Base-by-base conservation (phyloP, 2,329 filamentous ascomycete species). In the Botrytis sinoallii region DNA sequence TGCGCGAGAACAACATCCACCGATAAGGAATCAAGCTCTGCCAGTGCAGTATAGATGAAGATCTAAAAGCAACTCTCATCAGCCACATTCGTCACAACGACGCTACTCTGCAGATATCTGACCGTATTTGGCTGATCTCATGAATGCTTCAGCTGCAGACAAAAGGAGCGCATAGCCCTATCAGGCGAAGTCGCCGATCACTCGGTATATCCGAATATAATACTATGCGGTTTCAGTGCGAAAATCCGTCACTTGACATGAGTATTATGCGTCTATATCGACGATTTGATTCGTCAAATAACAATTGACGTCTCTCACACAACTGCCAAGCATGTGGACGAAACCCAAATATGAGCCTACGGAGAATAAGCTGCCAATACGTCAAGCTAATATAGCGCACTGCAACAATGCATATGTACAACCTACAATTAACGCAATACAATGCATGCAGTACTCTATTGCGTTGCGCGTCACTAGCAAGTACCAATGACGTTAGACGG, bases 341-440 rank as follows among this genome's bases (percentile, higher is more conserved):
- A n/a, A n/a, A 42, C 25, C 46, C 22, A 68, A 68, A 20, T 40
- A 68, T 68, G 9, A 57, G 48, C 22, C 48, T 40, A 42, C 66
- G 48, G 66, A 68, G 66, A 68, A 55, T 40, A 67, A 67, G 14
- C 22, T 55, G 46, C 46, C 46, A 29, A 68, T 68, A 40, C 46
- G n/a, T 52, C 46, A 55, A 29, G n/a, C 64, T 66, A 66, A 66
- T n/a, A 20, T 48, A 66, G 6, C 1, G 64, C 44, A 22, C 10
- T 66, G 25, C 10, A 48, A 66, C 18, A 22, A 66, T 66, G 29
- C 44, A 35, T 25, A 68, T 68, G 25, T 68, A 52, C 44, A 32
- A 32, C 32, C 44, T 48, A 48, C 65, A 25, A 40, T 67, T 8
- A n/a, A 29, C 22, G 35, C 18, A n/a, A 57, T 57, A 38, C 35